Evolutionary conservation across 2,329 filamentous ascomycete genomes (phyloP), one percentile per base, ranked within the genome.

Genomic region (Chalaropsis thielavioides): DNA sequence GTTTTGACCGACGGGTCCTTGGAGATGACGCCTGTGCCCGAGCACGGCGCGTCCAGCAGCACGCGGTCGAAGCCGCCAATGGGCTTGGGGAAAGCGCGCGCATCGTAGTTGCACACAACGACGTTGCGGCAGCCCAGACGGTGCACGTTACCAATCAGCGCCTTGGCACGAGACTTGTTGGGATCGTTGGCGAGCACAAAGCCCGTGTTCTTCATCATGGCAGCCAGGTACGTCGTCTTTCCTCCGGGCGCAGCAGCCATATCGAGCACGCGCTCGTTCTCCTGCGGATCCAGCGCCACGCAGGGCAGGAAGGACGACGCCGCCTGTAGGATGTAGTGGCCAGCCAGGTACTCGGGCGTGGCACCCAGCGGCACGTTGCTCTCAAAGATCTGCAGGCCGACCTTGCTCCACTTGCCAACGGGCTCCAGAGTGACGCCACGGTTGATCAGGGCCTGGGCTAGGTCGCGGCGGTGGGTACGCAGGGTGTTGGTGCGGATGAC

Each of bases 1-100:
- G 92, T 97, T 82, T 99, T 99, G 70, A 99, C 91, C 69, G 88
- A 90, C 40, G 92, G 84, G 76, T 99, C 94, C 79, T 99, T 99
- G 68, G 91, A 88, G 69, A 99, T 99, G 72, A 99, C 94, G 71
- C 94, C 94, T 0, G 94, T 99, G 70, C 94, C 92, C 2, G 92
- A 95, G 78, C 94, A 97, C 3, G 94, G 94, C 0, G 91, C 92
- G 77, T 99, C 92, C 66, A 97, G 88, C 58, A 97, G 78, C 5
- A 99, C 90, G 68, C 94, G 84, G 75, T 99, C 94, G 69, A 99
- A 99, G 13, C 94, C 94, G 67, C 92, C 94, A 75, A 99, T 91
- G 44, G 95, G 89, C 72, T 86, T 89, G 35, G 94, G 94, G 74
- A 97, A 99, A 69, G 95, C 91, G 59, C 92, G 84, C 13, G 92